Evolutionary conservation across 257 asterid species (phyloP).

Genomic region (Dorcoceras hygrometricum): DNA sequence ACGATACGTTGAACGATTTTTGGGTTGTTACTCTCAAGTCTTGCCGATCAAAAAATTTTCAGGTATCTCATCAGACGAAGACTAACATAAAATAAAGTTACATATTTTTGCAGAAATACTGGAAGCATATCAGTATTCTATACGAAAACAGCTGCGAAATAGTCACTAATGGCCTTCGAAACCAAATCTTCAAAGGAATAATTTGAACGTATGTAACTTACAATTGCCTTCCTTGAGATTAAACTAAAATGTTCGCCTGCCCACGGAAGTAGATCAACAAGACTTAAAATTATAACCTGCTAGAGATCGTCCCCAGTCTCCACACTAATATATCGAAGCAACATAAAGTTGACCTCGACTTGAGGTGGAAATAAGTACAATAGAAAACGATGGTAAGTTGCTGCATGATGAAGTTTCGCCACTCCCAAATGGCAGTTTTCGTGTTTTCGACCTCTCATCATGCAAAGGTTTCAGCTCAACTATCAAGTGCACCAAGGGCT

Average conservation of each 20-base stretch:
- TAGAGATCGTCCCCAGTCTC: neutral
- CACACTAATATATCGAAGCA: neutral
- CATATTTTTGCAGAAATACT: too few species aligned
- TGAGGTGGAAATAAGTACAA: neutral
- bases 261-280: neutral
- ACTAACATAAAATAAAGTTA: too few species aligned
- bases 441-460: neutral
- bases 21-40: neutral
- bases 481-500: slow-evolving; percentile 86
- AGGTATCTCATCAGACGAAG: too few species aligned
- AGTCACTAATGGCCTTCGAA: neutral
- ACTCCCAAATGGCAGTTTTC: neutral
- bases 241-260: neutral
- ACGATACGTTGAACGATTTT: too few species aligned
- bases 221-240: neutral
- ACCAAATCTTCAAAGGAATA: neutral
- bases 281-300: neutral
- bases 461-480: slow-evolving; percentile 27
- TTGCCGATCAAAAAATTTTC: neutral
- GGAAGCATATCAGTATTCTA: too few species aligned
- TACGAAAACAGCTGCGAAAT: neutral
- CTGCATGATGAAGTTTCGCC: neutral
- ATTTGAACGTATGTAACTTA: neutral
- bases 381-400: neutral
- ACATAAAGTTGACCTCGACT: neutral